These are phyloP conservation scores for Tolypocladium sp. DNA, from an alignment of 2,329 filamentous ascomycete genomes.

Conservation along the genomic window DNA sequence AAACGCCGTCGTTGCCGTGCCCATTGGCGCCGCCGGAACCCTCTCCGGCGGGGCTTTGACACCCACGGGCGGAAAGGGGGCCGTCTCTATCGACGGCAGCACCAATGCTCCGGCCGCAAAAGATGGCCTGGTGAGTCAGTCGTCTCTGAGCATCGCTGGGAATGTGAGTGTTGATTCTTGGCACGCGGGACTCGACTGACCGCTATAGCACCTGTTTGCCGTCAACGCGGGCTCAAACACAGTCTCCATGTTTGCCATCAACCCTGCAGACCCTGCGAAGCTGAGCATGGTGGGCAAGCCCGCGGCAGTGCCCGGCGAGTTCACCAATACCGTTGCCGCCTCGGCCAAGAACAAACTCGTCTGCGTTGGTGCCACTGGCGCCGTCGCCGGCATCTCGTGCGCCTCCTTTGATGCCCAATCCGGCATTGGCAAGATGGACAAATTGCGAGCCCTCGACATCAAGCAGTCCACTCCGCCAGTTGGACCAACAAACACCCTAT, in stretches of 20 bases:
- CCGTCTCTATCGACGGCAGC: constrained; percentile 25
- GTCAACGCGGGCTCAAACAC: constrained; percentile 44
- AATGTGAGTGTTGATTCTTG: constrained; percentile 30
- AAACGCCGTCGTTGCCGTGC: constrained; percentile 41
- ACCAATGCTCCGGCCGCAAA: constrained; percentile 29
- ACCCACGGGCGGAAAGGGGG: constrained; percentile 37
- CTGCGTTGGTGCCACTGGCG: constrained; percentile 37
- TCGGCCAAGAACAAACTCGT: constrained; percentile 31
- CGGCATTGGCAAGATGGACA: constrained; percentile 34
- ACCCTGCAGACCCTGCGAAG: constrained; percentile 28
- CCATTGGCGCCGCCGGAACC: constrained; percentile 35
- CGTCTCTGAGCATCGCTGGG: constrained; percentile 36
- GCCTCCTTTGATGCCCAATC: constrained; percentile 20
- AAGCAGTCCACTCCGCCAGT: constrained; percentile 47
- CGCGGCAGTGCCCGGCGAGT: constrained; percentile 35
- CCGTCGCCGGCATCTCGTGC: constrained; percentile 35
- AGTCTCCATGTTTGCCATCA: constrained; percentile 38
- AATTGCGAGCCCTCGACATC: constrained; percentile 36
- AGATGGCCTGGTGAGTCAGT: constrained; percentile 44
- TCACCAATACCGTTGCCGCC: constrained; percentile 41
- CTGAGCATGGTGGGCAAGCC: constrained; percentile 35
- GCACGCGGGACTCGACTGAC: not conserved
- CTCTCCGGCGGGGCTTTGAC: constrained; percentile 32
- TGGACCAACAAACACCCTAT: constrained; percentile 49
- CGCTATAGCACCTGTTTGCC: constrained; percentile 38